phyloP scores from a whole-genome alignment of 805 yeast species.

The Barnettozyma botsteinii region DNA sequence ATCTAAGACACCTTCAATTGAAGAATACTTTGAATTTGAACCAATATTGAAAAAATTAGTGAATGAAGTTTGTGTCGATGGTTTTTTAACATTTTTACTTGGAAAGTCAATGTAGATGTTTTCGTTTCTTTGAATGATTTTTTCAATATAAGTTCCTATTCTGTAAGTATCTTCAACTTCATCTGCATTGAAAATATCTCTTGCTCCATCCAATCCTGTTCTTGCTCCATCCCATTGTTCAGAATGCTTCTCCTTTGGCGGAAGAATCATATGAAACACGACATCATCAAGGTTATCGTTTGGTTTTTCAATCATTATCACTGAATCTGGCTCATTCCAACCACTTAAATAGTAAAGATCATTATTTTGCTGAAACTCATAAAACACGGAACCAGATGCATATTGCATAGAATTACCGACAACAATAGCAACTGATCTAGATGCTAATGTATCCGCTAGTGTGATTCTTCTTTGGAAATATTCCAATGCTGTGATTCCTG shows the following conservation, averaged over 20 bases:
- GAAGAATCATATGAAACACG: constrained; percentile 75
- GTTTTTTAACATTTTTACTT: constrained; percentile 15
- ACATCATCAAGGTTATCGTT: constrained; percentile 46
- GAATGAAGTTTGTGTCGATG: constrained; percentile 22
- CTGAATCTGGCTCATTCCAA: constrained; percentile 85
- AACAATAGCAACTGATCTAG: constrained; percentile 62
- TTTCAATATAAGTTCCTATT: constrained; percentile 38
- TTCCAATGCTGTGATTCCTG: constrained; percentile 81
- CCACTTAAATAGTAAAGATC: constrained; percentile 86
- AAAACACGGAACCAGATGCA: constrained; percentile 88
- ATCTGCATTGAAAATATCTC: constrained; percentile 85
- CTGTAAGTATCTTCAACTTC: constrained; percentile 47
- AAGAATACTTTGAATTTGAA: constrained; percentile 22
- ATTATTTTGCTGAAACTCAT: constrained; percentile 88
- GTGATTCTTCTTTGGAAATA: constrained; percentile 64
- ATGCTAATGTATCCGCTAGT: constrained; percentile 54
- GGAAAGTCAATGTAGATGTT: constrained; percentile 52
- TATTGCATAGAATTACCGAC: constrained; percentile 68
- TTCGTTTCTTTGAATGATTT: constrained; percentile 42
- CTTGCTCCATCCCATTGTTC: constrained; percentile 97
- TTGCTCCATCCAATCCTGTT: constrained; percentile 80
- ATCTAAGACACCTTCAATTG: constrained; percentile 25
- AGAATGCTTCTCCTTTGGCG: constrained; percentile 65
- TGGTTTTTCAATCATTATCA: constrained; percentile 60
- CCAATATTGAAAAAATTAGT: constrained; percentile 27